These are phyloP conservation scores for Naegleria lovaniensis DNA, from an alignment of 208 protist genomes.

Conservation along the genomic window DNA sequence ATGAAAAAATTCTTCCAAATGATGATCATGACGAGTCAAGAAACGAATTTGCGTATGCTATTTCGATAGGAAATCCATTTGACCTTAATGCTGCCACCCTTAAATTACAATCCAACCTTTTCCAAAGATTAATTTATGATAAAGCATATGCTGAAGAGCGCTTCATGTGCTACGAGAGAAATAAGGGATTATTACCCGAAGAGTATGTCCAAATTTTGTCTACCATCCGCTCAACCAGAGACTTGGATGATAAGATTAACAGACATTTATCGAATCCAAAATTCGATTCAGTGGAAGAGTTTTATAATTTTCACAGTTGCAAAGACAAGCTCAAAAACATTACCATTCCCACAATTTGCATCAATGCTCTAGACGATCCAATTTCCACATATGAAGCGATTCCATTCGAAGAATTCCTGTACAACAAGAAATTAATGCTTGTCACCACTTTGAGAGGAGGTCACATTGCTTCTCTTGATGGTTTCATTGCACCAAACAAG, in stretches of 20 bases:
- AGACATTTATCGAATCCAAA: neutral
- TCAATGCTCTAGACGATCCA: slow-evolving; percentile 17
- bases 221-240: neutral
- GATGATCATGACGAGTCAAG: neutral
- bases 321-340: neutral
- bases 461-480: neutral
- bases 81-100: neutral
- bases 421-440: neutral
- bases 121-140: neutral
- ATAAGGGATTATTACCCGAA: neutral
- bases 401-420: neutral
- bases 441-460: neutral
- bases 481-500: neutral
- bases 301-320: neutral
- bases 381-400: neutral
- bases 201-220: neutral
- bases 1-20: neutral
- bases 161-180: neutral
- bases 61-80: slow-evolving; percentile 5
- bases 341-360: neutral
- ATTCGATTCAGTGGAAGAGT: neutral
- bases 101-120: neutral
- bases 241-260: neutral
- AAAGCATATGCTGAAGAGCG: neutral
- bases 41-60: neutral